Percentiles rank a stretch among this genome's conserved stretches.
Conservation (phyloP, 2,329 filamentous ascomycete species). For the Phialophora tarda region DNA sequence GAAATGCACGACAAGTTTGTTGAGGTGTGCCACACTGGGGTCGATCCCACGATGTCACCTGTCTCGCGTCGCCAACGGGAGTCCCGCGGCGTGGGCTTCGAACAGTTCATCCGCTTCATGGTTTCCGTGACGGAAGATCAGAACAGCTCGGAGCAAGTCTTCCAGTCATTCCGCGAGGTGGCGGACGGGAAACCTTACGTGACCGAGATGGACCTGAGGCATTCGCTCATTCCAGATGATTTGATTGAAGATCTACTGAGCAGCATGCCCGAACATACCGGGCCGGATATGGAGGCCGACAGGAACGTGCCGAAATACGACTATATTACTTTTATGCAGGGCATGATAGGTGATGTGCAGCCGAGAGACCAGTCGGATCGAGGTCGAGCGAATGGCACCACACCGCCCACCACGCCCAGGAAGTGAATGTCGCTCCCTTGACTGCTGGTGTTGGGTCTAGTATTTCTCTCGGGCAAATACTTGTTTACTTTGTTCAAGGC, state of each 20-base stretch:
- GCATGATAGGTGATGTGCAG: conserved; percentile 63
- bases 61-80: conserved; percentile 37
- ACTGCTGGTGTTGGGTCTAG: conserved; percentile 1
- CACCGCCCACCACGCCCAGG: conserved; percentile 32
- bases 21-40: conserved; percentile 67
- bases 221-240: conserved; percentile 94
- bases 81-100: conserved; percentile 78
- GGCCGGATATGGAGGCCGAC: conserved; percentile 85
- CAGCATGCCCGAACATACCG: conserved; percentile 82
- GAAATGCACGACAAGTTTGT: conserved; percentile 97
- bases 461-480: not conserved
- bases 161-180: conserved; percentile 95
- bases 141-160: conserved; percentile 97
- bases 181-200: conserved; percentile 99
- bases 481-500: not conserved
- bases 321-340: conserved; percentile 97
- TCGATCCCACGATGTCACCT: conserved; percentile 48
- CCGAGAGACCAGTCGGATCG: conserved; percentile 16
- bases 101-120: conserved; percentile 99
- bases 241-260: conserved; percentile 90
- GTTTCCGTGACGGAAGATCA: conserved; percentile 98
- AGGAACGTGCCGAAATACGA: conserved; percentile 86
- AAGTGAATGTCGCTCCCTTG: conserved; percentile 17
- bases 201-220: conserved; percentile 93
- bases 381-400: conserved; percentile 30